Percentiles rank a stretch among this genome's conserved stretches.
Conservation (phyloP, 495 filamentous ascomycete genomes). For the Aspergillus avenaceus region DNA sequence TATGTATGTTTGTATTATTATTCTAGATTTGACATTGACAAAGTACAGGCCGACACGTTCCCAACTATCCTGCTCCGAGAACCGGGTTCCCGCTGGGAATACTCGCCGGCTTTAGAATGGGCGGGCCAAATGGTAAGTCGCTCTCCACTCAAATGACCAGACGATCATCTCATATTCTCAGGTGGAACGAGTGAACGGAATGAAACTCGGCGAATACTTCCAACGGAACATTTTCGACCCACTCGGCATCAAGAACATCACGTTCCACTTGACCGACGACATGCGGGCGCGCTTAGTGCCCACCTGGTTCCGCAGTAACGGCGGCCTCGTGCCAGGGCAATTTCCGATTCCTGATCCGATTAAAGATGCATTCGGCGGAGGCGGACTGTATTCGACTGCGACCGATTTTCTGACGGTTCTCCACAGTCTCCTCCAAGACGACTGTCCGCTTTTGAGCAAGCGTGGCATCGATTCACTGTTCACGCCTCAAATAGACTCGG, state of each 20-base stretch:
- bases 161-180: no score
- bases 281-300: neutral
- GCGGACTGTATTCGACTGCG: neutral
- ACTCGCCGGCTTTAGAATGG: neutral
- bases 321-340: neutral
- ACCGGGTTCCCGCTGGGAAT: no score
- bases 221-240: neutral
- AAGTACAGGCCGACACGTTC: no score
- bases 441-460: neutral
- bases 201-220: slow-evolving; percentile 1
- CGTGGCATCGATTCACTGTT: no score
- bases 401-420: neutral
- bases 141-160: neutral
- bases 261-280: neutral
- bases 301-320: neutral
- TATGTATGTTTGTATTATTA: no score
- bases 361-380: neutral
- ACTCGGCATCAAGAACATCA: neutral
- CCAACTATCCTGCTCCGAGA: no score
- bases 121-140: neutral
- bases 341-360: neutral
- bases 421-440: neutral
- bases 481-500: no score
- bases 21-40: no score
- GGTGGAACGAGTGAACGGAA: neutral